Evolutionary conservation across 1,284 basidiomycete genomes (phyloP), one percentile per base, ranked within the genome.

Genomic region (Moesziomyces aphidis): DNA sequence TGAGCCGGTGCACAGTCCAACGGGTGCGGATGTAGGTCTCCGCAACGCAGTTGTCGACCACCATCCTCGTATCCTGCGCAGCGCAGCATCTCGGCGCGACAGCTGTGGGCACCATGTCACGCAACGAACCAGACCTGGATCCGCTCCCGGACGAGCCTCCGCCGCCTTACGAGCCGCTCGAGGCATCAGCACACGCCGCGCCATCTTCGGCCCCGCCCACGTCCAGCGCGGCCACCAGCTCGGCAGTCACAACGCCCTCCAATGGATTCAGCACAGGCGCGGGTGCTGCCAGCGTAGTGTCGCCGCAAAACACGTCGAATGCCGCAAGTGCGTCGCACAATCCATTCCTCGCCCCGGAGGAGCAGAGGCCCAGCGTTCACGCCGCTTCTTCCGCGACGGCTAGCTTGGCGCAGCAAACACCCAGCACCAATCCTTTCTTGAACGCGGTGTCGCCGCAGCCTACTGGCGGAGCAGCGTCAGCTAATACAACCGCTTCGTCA

Each of bases 161-260:
- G 47, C 72, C 72, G 43, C 67, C 72, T 23, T 74, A 74, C 56
- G 72, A 74, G 21, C 57, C 59, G 22, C 26, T 63, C 10, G 48
- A 24, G 0, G 21, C 23, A 15, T 21, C 53, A 17, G 23, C 23
- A 19, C 22, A 24, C 34, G 39, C 43, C 15, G 22, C 44, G 28
- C n/a, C 45, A 4, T 22, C 48, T 4, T 11, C 49, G n/a, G 23
- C 39, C 26, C 43, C 47, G 28, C 4, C 45, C 23, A 26, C 52
- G n/a, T 28, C 55, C 13, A 51, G 15, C 21, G 22, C 57, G 17
- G 43, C 49, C 26, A 47, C 52, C 10, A 51, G 22, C 21, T 26
- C n/a, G 5, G 17, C 46, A 21, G 19, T 42, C 4, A 24, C 28
- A 7, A 28, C 50, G 23, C 23, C 57, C 8, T 19, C 52, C 26